Evolutionary conservation across 805 yeast genomes (phyloP), one percentile per base, ranked within the genome.

Genomic region (Candida nitratophila): DNA sequence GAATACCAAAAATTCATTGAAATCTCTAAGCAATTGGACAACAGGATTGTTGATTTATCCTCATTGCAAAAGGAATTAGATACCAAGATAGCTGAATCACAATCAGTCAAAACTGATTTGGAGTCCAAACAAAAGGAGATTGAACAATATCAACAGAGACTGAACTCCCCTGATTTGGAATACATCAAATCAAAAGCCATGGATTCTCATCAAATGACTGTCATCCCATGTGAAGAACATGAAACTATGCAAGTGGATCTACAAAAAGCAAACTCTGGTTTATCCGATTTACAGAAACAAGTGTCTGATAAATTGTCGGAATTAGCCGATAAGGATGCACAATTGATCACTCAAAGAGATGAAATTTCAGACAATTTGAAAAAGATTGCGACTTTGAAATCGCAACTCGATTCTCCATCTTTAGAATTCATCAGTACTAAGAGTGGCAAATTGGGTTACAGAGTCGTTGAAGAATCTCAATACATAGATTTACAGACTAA

Each of bases 361-460:
- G 32, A 36, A 1, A 27, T 34, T 20, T 35, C 29, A 16, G 26
- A 22, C 14, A 34, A 44, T 3, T n/a, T 32, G 17, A 50, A 48
- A 11, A 46, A 50, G 29, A 36, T 53, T 8, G 40, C 44, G 7
- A 22, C 42, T 1, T 31, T 49, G 44, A 48, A 52, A n/a, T 22
- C 31, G 7, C 43, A 46, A 39, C n/a, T 57, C 30, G 52, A 49
- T 7, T 45, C 47, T n/a, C 73, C 76, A 12, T 49, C 63, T 3
- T 47, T 57, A 11, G 65, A 57, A 6, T 56, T 55, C 40, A 45
- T 66, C 30, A 47, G 42, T 19, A 50, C 51, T 10, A 60, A 59
- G 37, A 64, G 71, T 4, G 32, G n/a, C n/a, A 12, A 29, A 29
- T 29, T 29, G 14, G 32, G 32, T 29, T 29, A 29, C 14, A 29